Conservation (phyloP, 495 filamentous ascomycete species). For the Parathielavia appendiculata region DNA sequence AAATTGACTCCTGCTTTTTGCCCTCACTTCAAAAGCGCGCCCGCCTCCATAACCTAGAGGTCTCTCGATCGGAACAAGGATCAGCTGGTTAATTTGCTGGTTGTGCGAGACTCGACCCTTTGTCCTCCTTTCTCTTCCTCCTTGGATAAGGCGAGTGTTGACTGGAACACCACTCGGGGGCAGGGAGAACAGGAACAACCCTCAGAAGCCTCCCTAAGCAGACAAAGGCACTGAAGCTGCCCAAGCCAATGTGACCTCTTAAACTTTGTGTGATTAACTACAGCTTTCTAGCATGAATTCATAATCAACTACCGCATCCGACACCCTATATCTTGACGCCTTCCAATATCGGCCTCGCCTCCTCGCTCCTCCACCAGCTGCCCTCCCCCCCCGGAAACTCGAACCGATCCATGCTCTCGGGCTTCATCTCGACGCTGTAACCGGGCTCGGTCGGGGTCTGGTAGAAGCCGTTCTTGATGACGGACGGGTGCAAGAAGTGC, state of each 20-base stretch:
- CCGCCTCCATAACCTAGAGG: too few relatives aligned
- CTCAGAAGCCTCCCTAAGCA: too few relatives aligned
- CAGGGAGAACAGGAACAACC: too few relatives aligned
- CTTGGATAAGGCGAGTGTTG: too few relatives aligned
- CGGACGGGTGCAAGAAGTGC: conserved; percentile 78
- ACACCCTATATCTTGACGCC: conserved; percentile 44
- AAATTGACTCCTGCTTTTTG: too few relatives aligned
- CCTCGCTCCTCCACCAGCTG: conserved; percentile 76
- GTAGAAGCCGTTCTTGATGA: conserved; percentile 81
- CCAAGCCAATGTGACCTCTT: background rate
- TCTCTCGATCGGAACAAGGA: too few relatives aligned
- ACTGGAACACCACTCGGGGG: too few relatives aligned
- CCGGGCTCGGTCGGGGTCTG: conserved; percentile 76
- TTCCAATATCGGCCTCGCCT: conserved; percentile 62
- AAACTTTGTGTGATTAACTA: background rate
- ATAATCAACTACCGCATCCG: background rate
- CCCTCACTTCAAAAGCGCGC: too few relatives aligned
- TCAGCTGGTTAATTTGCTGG: too few relatives aligned
- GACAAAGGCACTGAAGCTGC: background rate
- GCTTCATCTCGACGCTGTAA: conserved; percentile 91
- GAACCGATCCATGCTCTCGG: conserved; percentile 75
- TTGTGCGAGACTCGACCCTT: too few relatives aligned
- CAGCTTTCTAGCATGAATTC: background rate
- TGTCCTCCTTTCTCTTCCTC: too few relatives aligned
- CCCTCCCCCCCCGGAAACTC: conserved; percentile 70